Evolutionary conservation across 2,329 filamentous ascomycete species (phyloP).

Genomic region (Calonectria honghensis): DNA sequence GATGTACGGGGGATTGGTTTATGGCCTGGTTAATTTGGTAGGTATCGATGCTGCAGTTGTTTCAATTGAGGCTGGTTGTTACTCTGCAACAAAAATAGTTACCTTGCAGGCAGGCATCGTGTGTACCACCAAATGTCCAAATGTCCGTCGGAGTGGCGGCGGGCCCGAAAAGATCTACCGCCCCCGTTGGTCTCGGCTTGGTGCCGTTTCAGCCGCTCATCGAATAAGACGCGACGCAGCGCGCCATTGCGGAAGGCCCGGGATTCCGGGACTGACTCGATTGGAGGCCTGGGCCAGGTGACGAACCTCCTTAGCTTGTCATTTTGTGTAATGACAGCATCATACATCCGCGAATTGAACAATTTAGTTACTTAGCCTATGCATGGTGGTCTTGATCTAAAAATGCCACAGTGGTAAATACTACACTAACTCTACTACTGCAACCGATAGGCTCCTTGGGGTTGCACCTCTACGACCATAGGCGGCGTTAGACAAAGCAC

Average conservation of each 20-base stretch:
- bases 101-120: not conserved
- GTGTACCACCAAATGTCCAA: not conserved
- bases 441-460: not conserved
- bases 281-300: not conserved
- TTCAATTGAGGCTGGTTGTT: not conserved
- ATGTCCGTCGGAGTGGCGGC: not conserved
- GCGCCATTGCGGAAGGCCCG: conserved; percentile 2
- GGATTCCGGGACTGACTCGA: not conserved
- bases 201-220: not conserved
- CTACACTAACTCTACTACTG: not conserved
- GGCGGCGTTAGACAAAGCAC: no score
- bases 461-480: conserved; percentile 3
- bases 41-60: not conserved
- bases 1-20: no score
- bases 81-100: not conserved
- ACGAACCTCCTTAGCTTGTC: not conserved
- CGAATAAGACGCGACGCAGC: not conserved
- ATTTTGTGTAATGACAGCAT: not conserved
- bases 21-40: no score
- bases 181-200: not conserved
- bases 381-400: not conserved
- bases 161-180: not conserved
- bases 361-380: not conserved
- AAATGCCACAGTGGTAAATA: not conserved
- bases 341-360: not conserved